phyloP scores from a whole-genome alignment of 805 yeast genomes.

The Blastobotrys americana region DNA sequence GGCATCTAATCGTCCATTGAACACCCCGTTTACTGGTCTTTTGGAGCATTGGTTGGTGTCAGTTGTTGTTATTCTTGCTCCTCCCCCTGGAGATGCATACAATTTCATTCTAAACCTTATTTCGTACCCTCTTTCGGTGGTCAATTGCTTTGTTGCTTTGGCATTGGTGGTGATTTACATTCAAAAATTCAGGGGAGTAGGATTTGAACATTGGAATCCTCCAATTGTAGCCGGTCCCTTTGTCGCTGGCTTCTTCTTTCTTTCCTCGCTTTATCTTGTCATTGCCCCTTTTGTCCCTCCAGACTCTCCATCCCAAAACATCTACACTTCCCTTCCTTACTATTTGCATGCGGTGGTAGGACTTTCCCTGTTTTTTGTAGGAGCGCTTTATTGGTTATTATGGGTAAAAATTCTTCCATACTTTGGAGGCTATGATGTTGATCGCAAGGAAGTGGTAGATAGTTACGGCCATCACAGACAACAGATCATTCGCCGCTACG shows the following conservation, averaged over 20 bases:
- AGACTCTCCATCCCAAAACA: conserved; percentile 47
- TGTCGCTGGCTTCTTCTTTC: conserved; percentile 55
- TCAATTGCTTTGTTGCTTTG: conserved; percentile 55
- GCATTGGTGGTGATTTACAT: conserved; percentile 56
- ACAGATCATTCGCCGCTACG: background rate
- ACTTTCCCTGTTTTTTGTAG: conserved; percentile 62
- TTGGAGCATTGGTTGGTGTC: conserved; percentile 73
- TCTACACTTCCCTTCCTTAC: conserved; percentile 65
- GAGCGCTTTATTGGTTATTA: conserved; percentile 52
- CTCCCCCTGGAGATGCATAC: conserved; percentile 85
- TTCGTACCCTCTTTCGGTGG: conserved; percentile 73
- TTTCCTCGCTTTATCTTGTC: conserved; percentile 60
- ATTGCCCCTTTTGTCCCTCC: conserved; percentile 81
- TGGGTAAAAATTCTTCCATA: conserved; percentile 57
- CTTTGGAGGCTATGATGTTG: conserved; percentile 23
- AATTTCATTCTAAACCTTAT: conserved; percentile 72
- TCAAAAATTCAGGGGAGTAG: conserved; percentile 43
- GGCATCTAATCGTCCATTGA: conserved; percentile 65
- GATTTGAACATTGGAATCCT: conserved; percentile 52
- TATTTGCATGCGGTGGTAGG: conserved; percentile 78
- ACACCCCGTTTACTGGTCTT: conserved; percentile 65
- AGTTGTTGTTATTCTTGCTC: conserved; percentile 64
- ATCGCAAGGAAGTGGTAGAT: conserved; percentile 7
- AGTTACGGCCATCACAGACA: background rate
- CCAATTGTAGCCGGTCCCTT: conserved; percentile 60